Base-by-base conservation (phyloP, 495 filamentous ascomycete species). In the Pseudevernia furfuracea region DNA sequence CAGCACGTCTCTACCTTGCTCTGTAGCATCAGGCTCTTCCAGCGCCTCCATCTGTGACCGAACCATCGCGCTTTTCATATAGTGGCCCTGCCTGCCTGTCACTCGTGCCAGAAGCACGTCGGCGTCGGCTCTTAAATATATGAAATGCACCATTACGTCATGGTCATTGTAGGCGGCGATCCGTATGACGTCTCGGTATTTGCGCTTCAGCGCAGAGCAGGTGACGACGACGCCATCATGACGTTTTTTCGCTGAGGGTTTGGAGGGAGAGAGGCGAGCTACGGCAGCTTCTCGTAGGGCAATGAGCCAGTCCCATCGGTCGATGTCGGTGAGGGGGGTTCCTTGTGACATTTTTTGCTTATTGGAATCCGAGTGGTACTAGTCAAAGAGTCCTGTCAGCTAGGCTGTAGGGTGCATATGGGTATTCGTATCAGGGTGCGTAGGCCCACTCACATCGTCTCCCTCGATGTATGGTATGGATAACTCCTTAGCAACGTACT, bases 41-140 rank as follows among this genome's bases (percentile, higher is more conserved):
- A 99, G 81, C 58, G 84, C 85, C 63, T 85, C 82, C 68, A 97
- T 86, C 72, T 99, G 95, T 72, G 89, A 92, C 61, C 88, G 87
- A n/a, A 99, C 92, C 95, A 99, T 99, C 60, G 85, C 84, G 65
- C 89, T 89, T 74, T 96, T 95, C 94, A 99, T 97, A 75, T 94
- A 99, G 72, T 99, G 95, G 58, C 85, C 83, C 76, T 91, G 73
- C 67, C 93, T 84, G 32, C 79, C 79, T 25, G 77, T 75, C 23
- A 97, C 92, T 1, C 95, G 84, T 68, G 84, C 77, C 53, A 95
- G 77, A 38, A 97, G 83, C 28, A 87, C 77, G 58, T 85, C 81
- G 73, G 95, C 88, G 37, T 81, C 77, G 17, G 92, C 89, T 62
- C 86, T 83, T 32, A 99, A 85, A 76, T 95, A 99, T 67, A 97